A percentile compares a stretch with the other conserved stretches of the same genome.
These are phyloP conservation scores for Phytophthora niederhauseri DNA, from an alignment of 352 stramenopile genomes.

Conservation along the genomic window DNA sequence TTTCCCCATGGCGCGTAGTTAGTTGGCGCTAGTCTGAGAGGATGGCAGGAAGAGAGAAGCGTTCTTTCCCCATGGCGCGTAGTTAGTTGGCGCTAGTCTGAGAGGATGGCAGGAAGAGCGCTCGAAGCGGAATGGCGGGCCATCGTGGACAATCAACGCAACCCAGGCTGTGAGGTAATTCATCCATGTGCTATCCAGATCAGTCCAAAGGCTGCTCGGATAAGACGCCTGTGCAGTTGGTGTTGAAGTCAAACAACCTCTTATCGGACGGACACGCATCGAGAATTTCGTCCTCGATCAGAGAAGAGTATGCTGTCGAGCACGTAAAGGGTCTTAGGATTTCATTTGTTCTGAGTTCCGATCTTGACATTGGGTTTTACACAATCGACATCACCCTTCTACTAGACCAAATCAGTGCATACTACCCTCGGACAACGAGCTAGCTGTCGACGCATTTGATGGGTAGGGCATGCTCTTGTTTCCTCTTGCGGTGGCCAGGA, in stretches of 20 bases:
- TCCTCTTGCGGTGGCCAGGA: constrained; percentile 13
- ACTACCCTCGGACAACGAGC: constrained; percentile 29
- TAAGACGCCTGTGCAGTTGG: neutral
- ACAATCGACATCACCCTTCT: no score
- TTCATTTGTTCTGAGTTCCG: no score
- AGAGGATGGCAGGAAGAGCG: no score
- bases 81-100: neutral
- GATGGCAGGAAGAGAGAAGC: constrained; percentile 8
- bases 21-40: neutral
- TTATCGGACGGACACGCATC: neutral
- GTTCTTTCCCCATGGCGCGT: constrained; percentile 30
- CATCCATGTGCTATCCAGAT: no score
- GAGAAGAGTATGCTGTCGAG: no score
- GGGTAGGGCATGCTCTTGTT: constrained; percentile 24
- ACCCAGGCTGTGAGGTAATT: no score
- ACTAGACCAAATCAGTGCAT: constrained; percentile 10
- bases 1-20: constrained; percentile 23
- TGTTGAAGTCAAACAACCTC: neutral
- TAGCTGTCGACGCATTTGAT: constrained; percentile 28
- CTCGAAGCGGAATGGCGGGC: no score
- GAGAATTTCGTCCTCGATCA: neutral
- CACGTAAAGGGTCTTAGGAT: no score
- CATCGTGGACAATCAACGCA: no score
- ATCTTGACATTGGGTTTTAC: no score
- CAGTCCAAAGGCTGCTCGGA: neutral